phyloP scores from a whole-genome alignment of 2,329 filamentous ascomycete genomes.

The Alternaria panax region DNA sequence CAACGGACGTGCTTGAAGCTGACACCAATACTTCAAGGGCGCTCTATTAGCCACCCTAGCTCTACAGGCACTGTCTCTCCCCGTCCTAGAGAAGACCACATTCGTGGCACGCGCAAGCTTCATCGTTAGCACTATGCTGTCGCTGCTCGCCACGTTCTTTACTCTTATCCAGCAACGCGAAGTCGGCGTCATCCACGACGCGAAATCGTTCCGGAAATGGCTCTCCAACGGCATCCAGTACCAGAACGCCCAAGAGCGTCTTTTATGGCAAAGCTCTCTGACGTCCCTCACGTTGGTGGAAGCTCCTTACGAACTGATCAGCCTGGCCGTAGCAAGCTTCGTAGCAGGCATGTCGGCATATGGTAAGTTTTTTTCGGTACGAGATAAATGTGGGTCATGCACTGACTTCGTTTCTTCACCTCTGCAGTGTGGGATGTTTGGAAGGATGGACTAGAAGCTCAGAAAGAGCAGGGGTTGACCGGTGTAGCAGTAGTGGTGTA shows the following conservation, averaged over 20 bases:
- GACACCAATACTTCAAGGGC: conserved; percentile 14
- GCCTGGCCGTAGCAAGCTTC: conserved; percentile 22
- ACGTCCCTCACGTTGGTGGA: conserved; percentile 22
- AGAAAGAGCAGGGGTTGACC: not conserved
- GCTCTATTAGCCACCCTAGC: conserved; percentile 25
- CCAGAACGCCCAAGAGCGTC: not conserved
- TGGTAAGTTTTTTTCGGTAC: not conserved
- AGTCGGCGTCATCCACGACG: conserved; percentile 14
- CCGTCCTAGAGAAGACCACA: conserved; percentile 9
- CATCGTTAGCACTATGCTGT: conserved; percentile 18
- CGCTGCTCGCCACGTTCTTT: conserved; percentile 28
- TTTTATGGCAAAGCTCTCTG: conserved; percentile 23
- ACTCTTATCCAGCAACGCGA: conserved; percentile 29
- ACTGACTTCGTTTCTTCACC: not conserved
- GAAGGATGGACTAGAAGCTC: conserved; percentile 6
- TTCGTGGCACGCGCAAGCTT: conserved; percentile 22
- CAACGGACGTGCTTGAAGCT: not conserved
- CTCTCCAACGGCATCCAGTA: conserved; percentile 25
- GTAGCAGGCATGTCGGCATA: conserved; percentile 25
- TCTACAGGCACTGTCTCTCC: conserved; percentile 25
- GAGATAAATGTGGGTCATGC: not conserved
- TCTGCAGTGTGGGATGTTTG: conserved; percentile 17
- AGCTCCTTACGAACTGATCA: conserved; percentile 28
- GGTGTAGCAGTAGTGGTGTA: conserved; percentile 11
- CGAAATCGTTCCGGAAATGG: conserved; percentile 21